Evolutionary conservation across 441 rosid genomes (phyloP), one percentile per base, ranked within the genome.

Genomic region (Erodium chrysanthum): DNA sequence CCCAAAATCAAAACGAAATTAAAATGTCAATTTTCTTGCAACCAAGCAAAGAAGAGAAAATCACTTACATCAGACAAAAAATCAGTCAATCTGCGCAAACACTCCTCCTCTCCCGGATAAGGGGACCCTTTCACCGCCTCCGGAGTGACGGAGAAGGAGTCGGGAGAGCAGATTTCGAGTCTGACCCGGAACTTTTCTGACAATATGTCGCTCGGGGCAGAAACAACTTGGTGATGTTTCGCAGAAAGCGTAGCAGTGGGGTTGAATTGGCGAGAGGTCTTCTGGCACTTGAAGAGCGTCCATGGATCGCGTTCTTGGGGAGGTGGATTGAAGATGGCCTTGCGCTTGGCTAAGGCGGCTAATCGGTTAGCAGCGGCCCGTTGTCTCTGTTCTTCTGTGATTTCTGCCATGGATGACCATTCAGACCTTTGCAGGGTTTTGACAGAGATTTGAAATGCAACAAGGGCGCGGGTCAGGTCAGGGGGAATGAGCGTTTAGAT

Each of bases 151-250:
- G 90, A 82, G 77, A 93, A 93, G 66, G 92, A 87, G 75, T 93
- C 93, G 33, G 95, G 86, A 15, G 96, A 86, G 82, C 87, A 87
- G 18, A 93, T 86, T 84, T 93, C 97, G 58, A 93, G 88, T 75
- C 85, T 81, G 74, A 79, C 92, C 50, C 69, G 78, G 80, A 90
- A 91, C 62, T 78, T 86, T 46, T 75, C 81, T 29, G 78, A 68
- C 37, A 71, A 66, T 22, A 22, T 73, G 84, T 64, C 29, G 29
- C 29, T 25, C 29, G 29, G 29, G 2, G 29, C 29, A 3, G 29
- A 25, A 25, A 25, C 29, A 25, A 25, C 3, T 25, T 25, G 29
- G 29, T 25, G 29, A 25, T 25, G 29, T 25, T 25, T 25, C 29
- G 29, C 29, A 25, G 29, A 25, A 25, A 25, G 29, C 29, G 29